These are phyloP conservation scores for Cercospora beticola DNA, from an alignment of 2,329 filamentous ascomycete species.

Conservation along the genomic window DNA sequence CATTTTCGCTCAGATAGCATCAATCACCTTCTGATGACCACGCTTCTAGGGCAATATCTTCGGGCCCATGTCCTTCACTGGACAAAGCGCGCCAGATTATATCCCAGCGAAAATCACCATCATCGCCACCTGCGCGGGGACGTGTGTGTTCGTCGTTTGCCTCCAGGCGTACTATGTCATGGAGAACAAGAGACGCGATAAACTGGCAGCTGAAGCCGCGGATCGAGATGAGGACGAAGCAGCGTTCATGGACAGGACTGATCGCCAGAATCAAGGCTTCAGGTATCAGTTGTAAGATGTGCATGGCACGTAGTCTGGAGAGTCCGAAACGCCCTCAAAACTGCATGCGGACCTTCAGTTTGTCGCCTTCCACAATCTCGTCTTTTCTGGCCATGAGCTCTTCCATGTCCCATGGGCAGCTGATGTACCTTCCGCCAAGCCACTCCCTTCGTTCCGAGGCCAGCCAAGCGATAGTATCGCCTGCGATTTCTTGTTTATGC, in stretches of 20 bases:
- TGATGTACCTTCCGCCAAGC: constrained; percentile 28
- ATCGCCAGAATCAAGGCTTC: constrained; percentile 35
- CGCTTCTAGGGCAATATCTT: constrained; percentile 43
- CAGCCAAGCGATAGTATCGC: constrained; percentile 37
- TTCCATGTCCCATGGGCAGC: constrained; percentile 41
- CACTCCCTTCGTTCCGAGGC: constrained; percentile 39
- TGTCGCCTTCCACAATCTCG: constrained; percentile 38
- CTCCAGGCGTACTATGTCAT: constrained; percentile 54
- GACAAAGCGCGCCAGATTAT: constrained; percentile 40
- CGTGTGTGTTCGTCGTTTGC: constrained; percentile 43
- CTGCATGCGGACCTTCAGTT: constrained; percentile 35
- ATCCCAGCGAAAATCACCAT: constrained; percentile 48
- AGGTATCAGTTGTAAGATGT: constrained; percentile 19
- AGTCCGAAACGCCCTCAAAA: not conserved
- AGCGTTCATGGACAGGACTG: constrained; percentile 35
- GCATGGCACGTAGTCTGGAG: not conserved
- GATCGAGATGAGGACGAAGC: constrained; percentile 19
- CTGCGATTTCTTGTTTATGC: constrained; percentile 38
- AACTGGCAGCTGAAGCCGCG: constrained; percentile 5
- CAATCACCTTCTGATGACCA: too few relatives aligned
- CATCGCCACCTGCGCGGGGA: constrained; percentile 38
- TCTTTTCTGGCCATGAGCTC: constrained; percentile 38
- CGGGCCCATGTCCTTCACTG: constrained; percentile 43
- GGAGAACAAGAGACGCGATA: constrained; percentile 42
- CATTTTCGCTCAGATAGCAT: too few relatives aligned